A percentile compares a stretch with the other conserved stretches of the same genome.
Evolutionary conservation across 768 basidiomycete species (phyloP).

Genomic region (Rhodotorula babjevae): DNA sequence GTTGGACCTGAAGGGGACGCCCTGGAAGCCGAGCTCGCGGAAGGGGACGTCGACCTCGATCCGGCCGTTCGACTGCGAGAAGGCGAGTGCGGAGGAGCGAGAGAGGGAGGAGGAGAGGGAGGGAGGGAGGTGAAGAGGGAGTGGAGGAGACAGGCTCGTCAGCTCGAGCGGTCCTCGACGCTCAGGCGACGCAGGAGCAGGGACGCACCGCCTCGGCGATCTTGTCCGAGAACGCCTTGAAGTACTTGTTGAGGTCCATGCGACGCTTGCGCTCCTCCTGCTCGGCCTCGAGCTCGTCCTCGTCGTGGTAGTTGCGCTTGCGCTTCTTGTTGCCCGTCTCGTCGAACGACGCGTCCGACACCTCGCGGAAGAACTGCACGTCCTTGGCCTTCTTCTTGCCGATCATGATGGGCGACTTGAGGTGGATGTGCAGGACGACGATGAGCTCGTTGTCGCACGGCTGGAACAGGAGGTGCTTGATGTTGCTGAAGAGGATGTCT

Average conservation of each 20-base stretch:
- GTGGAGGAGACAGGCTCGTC: too few relatives aligned
- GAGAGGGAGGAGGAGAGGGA: background rate
- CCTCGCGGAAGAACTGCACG: constrained; percentile 96
- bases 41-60: constrained; percentile 94
- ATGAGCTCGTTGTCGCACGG: constrained; percentile 94
- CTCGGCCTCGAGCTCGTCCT: constrained; percentile 98
- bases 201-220: constrained; percentile 76
- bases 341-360: constrained; percentile 94
- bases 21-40: constrained; percentile 92
- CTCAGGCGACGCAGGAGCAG: too few relatives aligned
- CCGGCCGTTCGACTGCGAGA: constrained; percentile 67
- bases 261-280: constrained; percentile 90
- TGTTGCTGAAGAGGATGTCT: constrained; percentile 94
- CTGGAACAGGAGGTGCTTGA: constrained; percentile 98
- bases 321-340: constrained; percentile 99
- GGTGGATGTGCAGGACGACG: constrained; percentile 86
- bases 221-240: constrained; percentile 87
- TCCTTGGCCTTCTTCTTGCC: constrained; percentile 98
- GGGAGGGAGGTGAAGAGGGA: background rate
- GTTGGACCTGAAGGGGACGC: constrained; percentile 92
- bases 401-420: constrained; percentile 94
- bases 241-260: constrained; percentile 84
- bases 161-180: too few relatives aligned
- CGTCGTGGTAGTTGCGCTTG: constrained; percentile 84
- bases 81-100: background rate